phyloP scores from a whole-genome alignment of 306 rosid species.

The Casuarina glauca region DNA sequence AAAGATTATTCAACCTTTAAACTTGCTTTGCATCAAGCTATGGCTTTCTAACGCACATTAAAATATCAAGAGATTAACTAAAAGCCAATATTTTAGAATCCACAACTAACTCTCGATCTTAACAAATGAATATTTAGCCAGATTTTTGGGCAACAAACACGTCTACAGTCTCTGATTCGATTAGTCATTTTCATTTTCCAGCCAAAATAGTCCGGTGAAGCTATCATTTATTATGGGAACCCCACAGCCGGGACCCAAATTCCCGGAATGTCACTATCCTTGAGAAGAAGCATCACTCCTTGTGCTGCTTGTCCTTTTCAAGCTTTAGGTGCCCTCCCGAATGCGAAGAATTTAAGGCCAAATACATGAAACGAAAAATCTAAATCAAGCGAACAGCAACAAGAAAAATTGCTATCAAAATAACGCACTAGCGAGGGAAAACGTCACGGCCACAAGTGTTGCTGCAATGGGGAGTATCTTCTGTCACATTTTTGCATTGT shows the following conservation, averaged over 20 bases:
- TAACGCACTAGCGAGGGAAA: slow-evolving; percentile 6
- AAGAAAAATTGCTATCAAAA: neutral
- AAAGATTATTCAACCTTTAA: too few relatives aligned
- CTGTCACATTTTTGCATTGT: neutral
- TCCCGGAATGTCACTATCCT: neutral
- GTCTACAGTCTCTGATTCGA: neutral
- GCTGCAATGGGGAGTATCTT: neutral
- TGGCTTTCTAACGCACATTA: too few relatives aligned
- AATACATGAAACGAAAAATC: neutral
- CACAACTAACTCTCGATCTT: too few relatives aligned
- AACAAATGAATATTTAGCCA: too few relatives aligned
- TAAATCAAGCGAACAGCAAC: neutral
- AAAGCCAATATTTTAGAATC: too few relatives aligned
- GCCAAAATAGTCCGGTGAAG: neutral
- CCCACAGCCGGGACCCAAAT: neutral
- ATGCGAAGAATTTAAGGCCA: neutral
- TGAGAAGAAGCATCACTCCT: neutral
- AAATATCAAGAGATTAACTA: too few relatives aligned
- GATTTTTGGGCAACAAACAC: neutral
- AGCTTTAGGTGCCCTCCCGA: neutral
- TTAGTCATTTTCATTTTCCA: neutral
- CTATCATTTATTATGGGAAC: neutral
- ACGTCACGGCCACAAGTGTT: slow-evolving; percentile 15
- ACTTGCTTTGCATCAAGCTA: too few relatives aligned
- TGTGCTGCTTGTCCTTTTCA: neutral